Percentiles rank a stretch among this genome's conserved stretches.
Conservation (phyloP, 345 rosid species). For the Lumnitzera littorea region DNA sequence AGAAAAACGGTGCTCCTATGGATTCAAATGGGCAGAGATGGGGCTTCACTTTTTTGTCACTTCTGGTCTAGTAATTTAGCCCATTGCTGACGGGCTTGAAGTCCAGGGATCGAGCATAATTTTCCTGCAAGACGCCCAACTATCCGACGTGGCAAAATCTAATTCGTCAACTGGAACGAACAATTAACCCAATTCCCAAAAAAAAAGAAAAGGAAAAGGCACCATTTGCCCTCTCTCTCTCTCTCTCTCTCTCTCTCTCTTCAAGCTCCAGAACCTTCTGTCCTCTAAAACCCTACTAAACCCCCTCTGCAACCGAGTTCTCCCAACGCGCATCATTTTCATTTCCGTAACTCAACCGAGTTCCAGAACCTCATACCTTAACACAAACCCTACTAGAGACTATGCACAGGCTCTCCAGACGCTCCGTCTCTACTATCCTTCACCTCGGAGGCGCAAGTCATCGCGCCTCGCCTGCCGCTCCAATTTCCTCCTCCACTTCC, state of each 20-base stretch:
- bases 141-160: constrained; percentile 3
- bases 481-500: constrained; percentile 29
- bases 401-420: constrained; percentile 68
- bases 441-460: constrained; percentile 30
- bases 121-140: too few relatives aligned
- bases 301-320: constrained; percentile 4
- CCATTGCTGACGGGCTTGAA: too few relatives aligned
- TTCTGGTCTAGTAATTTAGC: too few relatives aligned
- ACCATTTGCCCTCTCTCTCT: neutral
- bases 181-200: neutral
- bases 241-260: neutral
- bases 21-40: too few relatives aligned
- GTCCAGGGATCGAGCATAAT: too few relatives aligned
- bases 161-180: neutral
- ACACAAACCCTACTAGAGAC: neutral
- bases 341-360: constrained; percentile 1
- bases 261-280: constrained; percentile 54
- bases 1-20: too few relatives aligned
- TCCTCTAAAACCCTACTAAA: constrained; percentile 48
- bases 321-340: neutral
- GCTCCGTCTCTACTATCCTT: constrained; percentile 52
- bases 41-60: too few relatives aligned
- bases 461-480: constrained; percentile 28
- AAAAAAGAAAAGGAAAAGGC: neutral
- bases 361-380: neutral